phyloP scores from a whole-genome alignment of 2,329 filamentous ascomycete species.

The Tolypocladium pustulatum region DNA sequence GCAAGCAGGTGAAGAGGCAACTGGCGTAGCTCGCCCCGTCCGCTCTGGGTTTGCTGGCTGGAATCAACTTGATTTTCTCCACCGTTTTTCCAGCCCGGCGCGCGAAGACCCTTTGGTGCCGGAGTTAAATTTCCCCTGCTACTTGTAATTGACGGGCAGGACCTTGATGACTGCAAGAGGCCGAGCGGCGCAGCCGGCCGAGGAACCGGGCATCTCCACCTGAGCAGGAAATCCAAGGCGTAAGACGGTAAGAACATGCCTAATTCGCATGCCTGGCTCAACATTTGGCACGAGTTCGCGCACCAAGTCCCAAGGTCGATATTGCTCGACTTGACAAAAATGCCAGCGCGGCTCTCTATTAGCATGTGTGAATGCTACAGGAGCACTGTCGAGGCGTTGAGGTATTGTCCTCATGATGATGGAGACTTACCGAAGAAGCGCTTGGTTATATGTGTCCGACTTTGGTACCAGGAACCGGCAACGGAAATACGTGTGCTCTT shows the following conservation, averaged over 20 bases:
- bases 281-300: not conserved
- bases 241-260: not conserved
- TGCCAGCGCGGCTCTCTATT: not conserved
- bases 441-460: not conserved
- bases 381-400: not conserved
- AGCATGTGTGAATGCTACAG: not conserved
- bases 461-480: not conserved
- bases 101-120: not conserved
- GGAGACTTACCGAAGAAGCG: not conserved
- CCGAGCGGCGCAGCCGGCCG: not conserved
- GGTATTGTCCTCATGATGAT: not conserved
- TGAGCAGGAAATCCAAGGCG: not conserved
- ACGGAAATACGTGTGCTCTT: not conserved
- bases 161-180: not conserved
- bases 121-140: not conserved
- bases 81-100: not conserved
- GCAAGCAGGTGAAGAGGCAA: not conserved
- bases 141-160: not conserved
- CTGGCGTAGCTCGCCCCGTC: not conserved
- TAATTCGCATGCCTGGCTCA: not conserved
- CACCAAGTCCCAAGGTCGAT: not conserved
- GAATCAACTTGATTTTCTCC: not conserved
- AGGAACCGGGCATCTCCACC: not conserved
- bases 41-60: not conserved
- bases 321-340: not conserved